phyloP scores from a whole-genome alignment of 2,329 filamentous ascomycete genomes.

The Epichloe elymi region DNA sequence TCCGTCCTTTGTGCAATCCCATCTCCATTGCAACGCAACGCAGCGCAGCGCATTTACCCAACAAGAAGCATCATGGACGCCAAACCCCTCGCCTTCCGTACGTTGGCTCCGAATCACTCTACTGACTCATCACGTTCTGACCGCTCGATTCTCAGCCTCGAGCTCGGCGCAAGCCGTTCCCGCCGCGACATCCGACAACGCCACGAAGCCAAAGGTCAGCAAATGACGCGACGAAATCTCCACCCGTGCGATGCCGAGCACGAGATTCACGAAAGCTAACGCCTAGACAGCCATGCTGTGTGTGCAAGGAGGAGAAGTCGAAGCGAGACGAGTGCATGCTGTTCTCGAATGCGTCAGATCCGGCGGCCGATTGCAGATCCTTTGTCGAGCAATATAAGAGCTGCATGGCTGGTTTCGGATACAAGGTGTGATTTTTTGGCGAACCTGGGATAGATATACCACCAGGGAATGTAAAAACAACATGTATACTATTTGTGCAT shows the following conservation, averaged over 20 bases:
- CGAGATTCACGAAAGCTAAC: not conserved
- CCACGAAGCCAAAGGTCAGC: conserved; percentile 31
- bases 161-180: conserved; percentile 11
- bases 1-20: not conserved
- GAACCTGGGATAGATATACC: not conserved
- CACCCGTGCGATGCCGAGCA: conserved; percentile 1
- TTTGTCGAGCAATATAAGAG: conserved; percentile 74
- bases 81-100: conserved; percentile 16
- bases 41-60: not conserved
- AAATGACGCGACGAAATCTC: not conserved
- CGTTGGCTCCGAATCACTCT: conserved; percentile 2
- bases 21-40: not conserved
- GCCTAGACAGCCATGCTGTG: conserved; percentile 72
- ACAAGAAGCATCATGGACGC: conserved; percentile 18
- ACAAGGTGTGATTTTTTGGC: conserved; percentile 42
- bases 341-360: conserved; percentile 75
- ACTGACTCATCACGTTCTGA: not conserved
- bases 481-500: conserved; percentile 13
- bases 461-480: not conserved
- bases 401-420: conserved; percentile 91
- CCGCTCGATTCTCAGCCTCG: not conserved
- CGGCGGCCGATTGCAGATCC: conserved; percentile 69
- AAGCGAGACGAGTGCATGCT: conserved; percentile 97
- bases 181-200: conserved; percentile 18
- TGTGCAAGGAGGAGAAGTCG: conserved; percentile 91